Evolutionary conservation across 2,329 filamentous ascomycete genomes (phyloP).

Genomic region (Aspergillus fischeri): DNA sequence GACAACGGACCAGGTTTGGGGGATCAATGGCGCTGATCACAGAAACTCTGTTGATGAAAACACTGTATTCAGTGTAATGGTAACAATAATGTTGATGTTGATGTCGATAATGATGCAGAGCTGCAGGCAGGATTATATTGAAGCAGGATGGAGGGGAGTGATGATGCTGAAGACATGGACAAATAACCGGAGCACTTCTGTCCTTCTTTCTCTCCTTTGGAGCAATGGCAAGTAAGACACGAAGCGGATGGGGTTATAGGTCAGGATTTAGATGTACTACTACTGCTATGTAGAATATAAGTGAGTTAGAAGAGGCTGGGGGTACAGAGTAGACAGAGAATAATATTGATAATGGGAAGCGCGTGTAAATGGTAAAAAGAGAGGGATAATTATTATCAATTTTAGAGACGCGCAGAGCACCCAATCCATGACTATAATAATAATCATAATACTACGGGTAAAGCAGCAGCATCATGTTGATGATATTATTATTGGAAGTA

Average conservation of each 20-base stretch:
- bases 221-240: slow-evolving; percentile 3
- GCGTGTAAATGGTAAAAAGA: not conserved
- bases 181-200: slow-evolving; percentile 1
- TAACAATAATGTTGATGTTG: slow-evolving; percentile 10
- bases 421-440: not conserved
- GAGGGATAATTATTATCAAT: not conserved
- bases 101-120: not conserved
- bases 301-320: not conserved
- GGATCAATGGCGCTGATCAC: slow-evolving; percentile 19
- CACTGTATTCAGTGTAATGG: not conserved
- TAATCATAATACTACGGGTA: not conserved
- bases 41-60: slow-evolving; percentile 1
- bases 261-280: not conserved
- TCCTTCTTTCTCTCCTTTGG: not conserved
- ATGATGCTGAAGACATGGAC: slow-evolving; percentile 13
- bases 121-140: slow-evolving; percentile 1
- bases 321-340: not conserved
- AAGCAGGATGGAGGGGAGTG: slow-evolving; percentile 6
- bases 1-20: slow-evolving; percentile 17
- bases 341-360: not conserved
- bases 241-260: not conserved
- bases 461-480: not conserved
- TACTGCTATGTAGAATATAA: not conserved
- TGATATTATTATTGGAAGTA: not conserved
- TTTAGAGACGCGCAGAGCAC: not conserved